Evolutionary conservation across 805 yeast species (phyloP), one percentile per base, ranked within the genome.

Genomic region (Ogataea glucozyma): DNA sequence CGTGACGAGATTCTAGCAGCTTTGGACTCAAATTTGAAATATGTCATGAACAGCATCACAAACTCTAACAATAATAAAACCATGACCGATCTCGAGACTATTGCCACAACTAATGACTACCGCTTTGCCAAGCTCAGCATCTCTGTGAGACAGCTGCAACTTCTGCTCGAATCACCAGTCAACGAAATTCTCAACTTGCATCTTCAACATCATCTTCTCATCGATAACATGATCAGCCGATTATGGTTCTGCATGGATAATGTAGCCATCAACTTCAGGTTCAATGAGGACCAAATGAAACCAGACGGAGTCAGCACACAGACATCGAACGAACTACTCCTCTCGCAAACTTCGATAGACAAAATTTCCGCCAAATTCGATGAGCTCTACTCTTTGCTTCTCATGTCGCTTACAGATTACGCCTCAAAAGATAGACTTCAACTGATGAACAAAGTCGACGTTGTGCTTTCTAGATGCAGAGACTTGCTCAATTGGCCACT

Each of bases 161-260:
- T 64, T 2, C 31, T 65, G 10, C 41, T 58, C 2, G 60, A 63
- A 27, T 51, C 53, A 1, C 50, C 52, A 7, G 33, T 61, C 7
- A 39, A 38, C 12, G 43, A 50, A 3, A 26, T 46, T 2, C 52
- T 61, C 19, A 47, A 53, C 31, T 34, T 56, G 3, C 53, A 57
- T 13, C 40, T 52, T 2, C 58, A 56, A 19, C 44, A 48, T 5
- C 43, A 52, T 1, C 48, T 53, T 17, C 36, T 47, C 9, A 17
- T 63, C 2, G 64, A 65, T 26, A 56, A 54, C 21, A 43, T 52
- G 11, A 51, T 62, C 2, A 47, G 53, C 14, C 51, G 64, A 38
- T 41, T 56, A 2, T 64, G 68, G 68, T 60, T 64, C 41, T 64
- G 67, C 31, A 36, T 64, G 36, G 61, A 61, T 27, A 62, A 63